Base-by-base conservation (phyloP, 306 rosid genomes). In the Fagus crenata region DNA sequence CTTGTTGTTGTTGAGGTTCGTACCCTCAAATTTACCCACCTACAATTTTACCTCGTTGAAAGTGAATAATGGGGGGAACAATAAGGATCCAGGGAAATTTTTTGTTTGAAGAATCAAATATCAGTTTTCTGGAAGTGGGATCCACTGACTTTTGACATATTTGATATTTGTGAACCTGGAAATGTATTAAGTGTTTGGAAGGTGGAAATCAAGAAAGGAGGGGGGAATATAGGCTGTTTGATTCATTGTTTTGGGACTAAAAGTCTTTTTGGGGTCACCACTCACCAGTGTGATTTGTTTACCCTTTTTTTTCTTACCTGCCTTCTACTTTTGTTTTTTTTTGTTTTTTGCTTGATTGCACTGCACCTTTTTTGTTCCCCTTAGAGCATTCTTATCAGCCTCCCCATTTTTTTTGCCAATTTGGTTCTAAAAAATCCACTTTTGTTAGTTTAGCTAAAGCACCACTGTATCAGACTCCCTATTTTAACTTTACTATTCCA, bases 71-170 rank as follows among this genome's bases (percentile, higher is more conserved):
- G 18, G 28, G 36, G 49, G 36, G 49, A 36, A 65, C 5, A 12
- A 8, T 4, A 22, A 22, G 36, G 70, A 3, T 0, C 37, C 15
- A 65, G 33, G 49, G 49, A 22, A 7, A 65, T 14, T 39, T 37
- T 28, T 2, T 18, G 1, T 3, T n/a, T 17, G 33, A n/a, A 6
- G 32, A 17, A 17, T 67, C 31, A 67, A 67, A 17, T n/a, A 17
- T 37, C 71, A 39, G 31, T 67, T 67, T 22, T 67, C 49, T 39
- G 37, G 71, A 17, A 6, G 49, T 67, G 71, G 69, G 71, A 65
- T 63, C 71, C 71, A 35, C 49, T 7, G 41, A n/a, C 71, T 17
- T 37, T 32, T 39, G 71, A 67, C n/a, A 67, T 67, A 39, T 7
- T 9, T 59, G 65, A 67, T 67, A 39, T 7, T 9, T 59, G 65